phyloP scores from a whole-genome alignment of 2,329 filamentous ascomycete genomes.

The Ophiostoma quercus region DNA sequence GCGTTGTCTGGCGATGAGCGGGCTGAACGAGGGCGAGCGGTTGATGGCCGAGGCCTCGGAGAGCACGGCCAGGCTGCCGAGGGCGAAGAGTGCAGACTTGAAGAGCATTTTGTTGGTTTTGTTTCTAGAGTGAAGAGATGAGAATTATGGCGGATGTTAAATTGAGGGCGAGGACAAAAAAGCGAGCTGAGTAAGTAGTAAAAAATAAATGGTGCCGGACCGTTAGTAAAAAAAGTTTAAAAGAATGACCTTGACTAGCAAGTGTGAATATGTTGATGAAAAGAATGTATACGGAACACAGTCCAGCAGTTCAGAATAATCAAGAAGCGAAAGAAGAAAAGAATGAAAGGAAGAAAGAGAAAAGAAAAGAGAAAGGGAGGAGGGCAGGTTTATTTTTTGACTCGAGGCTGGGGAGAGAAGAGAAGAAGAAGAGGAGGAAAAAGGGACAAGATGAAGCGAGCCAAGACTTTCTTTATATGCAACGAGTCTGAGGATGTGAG shows the following conservation, averaged over 20 bases:
- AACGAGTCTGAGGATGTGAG: background rate
- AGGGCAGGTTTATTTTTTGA: slow-evolving; percentile 32
- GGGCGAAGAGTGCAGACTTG: slow-evolving; percentile 46
- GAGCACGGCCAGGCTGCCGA: slow-evolving; percentile 44
- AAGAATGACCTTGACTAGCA: slow-evolving; percentile 24
- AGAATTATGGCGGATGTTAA: slow-evolving; percentile 22
- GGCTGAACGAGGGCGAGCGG: slow-evolving; percentile 26
- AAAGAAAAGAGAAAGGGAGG: slow-evolving; percentile 25
- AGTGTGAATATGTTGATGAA: background rate
- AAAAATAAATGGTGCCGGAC: slow-evolving; percentile 48
- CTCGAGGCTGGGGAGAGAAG: slow-evolving; percentile 19
- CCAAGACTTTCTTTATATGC: slow-evolving; percentile 24
- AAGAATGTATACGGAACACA: slow-evolving; percentile 39
- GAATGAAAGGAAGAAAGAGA: slow-evolving; percentile 24
- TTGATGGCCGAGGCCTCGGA: slow-evolving; percentile 43
- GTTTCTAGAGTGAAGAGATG: background rate
- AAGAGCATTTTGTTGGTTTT: slow-evolving; percentile 46
- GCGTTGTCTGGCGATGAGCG: slow-evolving; percentile 37
- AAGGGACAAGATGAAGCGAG: slow-evolving; percentile 8
- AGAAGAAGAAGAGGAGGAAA: background rate
- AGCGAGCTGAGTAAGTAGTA: slow-evolving; percentile 8
- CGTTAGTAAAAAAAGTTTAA: slow-evolving; percentile 30
- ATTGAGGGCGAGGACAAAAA: slow-evolving; percentile 24
- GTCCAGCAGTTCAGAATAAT: slow-evolving; percentile 40
- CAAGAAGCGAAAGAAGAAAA: slow-evolving; percentile 35